A percentile compares a stretch with the other conserved stretches of the same genome.
phyloP scores from a whole-genome alignment of 805 yeast species.

The Debaryomyces hansenii region DNA sequence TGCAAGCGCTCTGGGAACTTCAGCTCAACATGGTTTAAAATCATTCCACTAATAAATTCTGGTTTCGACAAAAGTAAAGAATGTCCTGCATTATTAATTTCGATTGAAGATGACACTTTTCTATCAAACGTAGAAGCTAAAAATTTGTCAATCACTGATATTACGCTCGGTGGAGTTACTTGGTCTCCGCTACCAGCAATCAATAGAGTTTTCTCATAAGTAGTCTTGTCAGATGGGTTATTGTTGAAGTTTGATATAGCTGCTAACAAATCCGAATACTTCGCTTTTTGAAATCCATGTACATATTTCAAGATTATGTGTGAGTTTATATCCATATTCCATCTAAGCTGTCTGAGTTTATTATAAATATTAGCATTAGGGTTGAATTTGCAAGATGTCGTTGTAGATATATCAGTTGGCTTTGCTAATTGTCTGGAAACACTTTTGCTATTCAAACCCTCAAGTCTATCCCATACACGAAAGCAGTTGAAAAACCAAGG shows the following conservation, averaged over 20 bases:
- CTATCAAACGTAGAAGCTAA: conserved; percentile 22
- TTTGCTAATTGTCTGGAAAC: conserved; percentile 54
- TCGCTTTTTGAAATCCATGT: conserved; percentile 47
- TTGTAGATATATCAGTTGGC: conserved; percentile 13
- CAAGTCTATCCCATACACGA: conserved; percentile 59
- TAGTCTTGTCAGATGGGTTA: conserved; percentile 26
- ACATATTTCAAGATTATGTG: conserved; percentile 53
- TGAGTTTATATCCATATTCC: conserved; percentile 68
- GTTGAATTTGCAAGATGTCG: conserved; percentile 2
- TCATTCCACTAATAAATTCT: conserved; percentile 59
- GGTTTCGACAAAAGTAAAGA: conserved; percentile 64
- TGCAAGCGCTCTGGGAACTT: conserved; percentile 49
- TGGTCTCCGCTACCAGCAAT: conserved; percentile 60
- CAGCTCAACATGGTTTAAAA: conserved; percentile 55
- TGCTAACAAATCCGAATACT: conserved; percentile 41
- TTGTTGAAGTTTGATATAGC: conserved; percentile 39
- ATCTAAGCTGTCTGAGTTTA: conserved; percentile 59
- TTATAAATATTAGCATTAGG: conserved; percentile 31
- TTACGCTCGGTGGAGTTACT: conserved; percentile 49
- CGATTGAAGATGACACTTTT: conserved; percentile 32
- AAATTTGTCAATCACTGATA: conserved; percentile 28
- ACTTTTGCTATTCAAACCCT: conserved; percentile 60
- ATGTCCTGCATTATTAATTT: conserved; percentile 59
- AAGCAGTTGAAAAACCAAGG: conserved; percentile 54
- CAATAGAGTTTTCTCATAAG: conserved; percentile 48